Base-by-base conservation (phyloP, 441 rosid genomes). In the Pelargonium citronellum region DNA sequence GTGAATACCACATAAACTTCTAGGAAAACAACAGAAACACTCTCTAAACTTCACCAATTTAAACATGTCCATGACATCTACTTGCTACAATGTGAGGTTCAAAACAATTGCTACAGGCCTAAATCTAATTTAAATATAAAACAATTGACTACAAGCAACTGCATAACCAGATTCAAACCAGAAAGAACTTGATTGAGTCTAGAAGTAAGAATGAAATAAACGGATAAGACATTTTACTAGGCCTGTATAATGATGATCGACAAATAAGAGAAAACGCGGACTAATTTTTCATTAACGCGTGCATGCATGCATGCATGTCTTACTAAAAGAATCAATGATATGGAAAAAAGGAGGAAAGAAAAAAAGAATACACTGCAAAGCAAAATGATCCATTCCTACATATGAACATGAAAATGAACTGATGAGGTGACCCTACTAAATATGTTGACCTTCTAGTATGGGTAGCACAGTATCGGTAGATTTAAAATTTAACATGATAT, bases 61-160 rank as follows among this genome's bases (percentile, higher is more conserved):
- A 62, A 62, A 27, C n/a, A 62, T 4, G 10, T 41, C 7, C 17
- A 62, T 27, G 66, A 62, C 30, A 62, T 27, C 30, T 62, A 30
- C 30, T 62, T 62, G 16, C 66, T 16, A 1, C 15, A 5, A 41
- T 37, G 27, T 61, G 39, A 61, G 65, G 39, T 11, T 61, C 65
- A 61, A 61, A 61, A 57, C 13, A 24, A 58, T 60, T 10, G 64
- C 12, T 20, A 20, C n/a, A 22, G 64, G 37, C 12, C 20, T 58
- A 13, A 58, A 58, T 22, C 20, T 8, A 55, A 55, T 15, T 19
- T 60, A 60, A 20, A 24, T 24, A 24, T 24, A 60, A 19, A 22
- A 19, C 64, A 20, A 60, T 34, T 60, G 64, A 22, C 64, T 61
- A 61, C 65, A 61, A 12, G 8, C 15, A 61, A 12, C 65, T 61